Conservation (phyloP, 805 yeast species). For the Wickerhamiella azyma region DNA sequence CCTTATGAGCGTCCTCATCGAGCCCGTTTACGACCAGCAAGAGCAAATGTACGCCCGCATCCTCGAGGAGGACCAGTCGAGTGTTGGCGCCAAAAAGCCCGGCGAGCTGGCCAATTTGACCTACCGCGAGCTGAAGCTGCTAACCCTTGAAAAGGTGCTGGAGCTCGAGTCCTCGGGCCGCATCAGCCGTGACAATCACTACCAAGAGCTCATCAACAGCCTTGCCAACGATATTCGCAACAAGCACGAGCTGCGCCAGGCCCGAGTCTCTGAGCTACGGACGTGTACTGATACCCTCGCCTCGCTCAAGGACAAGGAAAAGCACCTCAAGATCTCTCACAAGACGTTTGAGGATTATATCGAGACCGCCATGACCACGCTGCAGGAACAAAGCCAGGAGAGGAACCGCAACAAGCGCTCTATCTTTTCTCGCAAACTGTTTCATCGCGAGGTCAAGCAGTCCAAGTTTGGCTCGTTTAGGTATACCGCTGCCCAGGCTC, state of each 20-base stretch:
- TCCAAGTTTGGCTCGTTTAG: constrained; percentile 69
- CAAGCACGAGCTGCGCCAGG: constrained; percentile 38
- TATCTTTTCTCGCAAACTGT: constrained; percentile 56
- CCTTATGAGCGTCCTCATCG: constrained; percentile 52
- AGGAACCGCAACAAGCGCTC: constrained; percentile 21
- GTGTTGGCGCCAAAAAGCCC: constrained; percentile 9
- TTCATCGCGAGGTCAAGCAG: constrained; percentile 42
- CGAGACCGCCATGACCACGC: constrained; percentile 36
- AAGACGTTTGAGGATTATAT: constrained; percentile 35
- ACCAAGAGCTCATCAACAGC: constrained; percentile 67
- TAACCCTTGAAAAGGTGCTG: constrained; percentile 59
- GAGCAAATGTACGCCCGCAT: constrained; percentile 31
- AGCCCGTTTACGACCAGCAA: constrained; percentile 53
- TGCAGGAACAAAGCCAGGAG: constrained; percentile 30
- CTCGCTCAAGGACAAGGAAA: constrained; percentile 34
- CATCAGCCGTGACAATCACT: constrained; percentile 53
- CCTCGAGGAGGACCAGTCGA: constrained; percentile 16
- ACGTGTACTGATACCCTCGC: constrained; percentile 33
- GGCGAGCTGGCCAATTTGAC: constrained; percentile 23
- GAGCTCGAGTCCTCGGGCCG: constrained; percentile 59
- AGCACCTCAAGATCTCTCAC: constrained; percentile 30
- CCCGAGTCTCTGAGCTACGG: constrained; percentile 34
- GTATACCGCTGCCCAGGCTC: constrained; percentile 59
- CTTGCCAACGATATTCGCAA: constrained; percentile 67
- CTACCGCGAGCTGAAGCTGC: constrained; percentile 65